Conservation (phyloP, 805 yeast species). For the Kockiozyma suomiensis region DNA sequence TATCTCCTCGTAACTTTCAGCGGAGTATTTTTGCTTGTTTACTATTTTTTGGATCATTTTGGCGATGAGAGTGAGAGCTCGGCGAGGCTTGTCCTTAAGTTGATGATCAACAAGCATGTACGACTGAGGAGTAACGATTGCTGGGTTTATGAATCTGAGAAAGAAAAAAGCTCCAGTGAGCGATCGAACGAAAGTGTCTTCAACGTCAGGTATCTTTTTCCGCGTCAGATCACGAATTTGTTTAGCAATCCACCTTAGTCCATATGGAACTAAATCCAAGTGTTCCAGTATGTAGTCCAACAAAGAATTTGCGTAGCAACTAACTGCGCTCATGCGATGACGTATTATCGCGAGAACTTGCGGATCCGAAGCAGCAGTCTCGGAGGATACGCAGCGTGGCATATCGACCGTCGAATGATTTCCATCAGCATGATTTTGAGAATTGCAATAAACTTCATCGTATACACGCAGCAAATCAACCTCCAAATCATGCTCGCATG, state of each 20-base stretch:
- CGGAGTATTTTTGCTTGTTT: conserved; percentile 67
- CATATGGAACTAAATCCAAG: conserved; percentile 62
- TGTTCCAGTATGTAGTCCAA: conserved; percentile 62
- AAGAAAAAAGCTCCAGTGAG: conserved; percentile 84
- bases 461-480: conserved; percentile 43
- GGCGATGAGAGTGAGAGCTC: conserved; percentile 77
- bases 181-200: conserved; percentile 41
- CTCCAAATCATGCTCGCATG: conserved; percentile 40
- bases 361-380: conserved; percentile 41
- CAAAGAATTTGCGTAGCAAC: conserved; percentile 37
- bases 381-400: conserved; percentile 37
- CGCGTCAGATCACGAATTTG: conserved; percentile 60
- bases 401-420: conserved; percentile 19
- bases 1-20: conserved; percentile 49
- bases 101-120: conserved; percentile 44
- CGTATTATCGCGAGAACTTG: conserved; percentile 38
- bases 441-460: conserved; percentile 35
- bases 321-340: conserved; percentile 38
- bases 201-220: conserved; percentile 64
- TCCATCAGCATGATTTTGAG: conserved; percentile 2
- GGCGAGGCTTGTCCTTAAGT: conserved; percentile 51
- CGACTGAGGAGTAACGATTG: conserved; percentile 83
- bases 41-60: conserved; percentile 85
- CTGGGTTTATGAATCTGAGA: conserved; percentile 80
- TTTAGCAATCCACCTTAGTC: conserved; percentile 71